Evolutionary conservation across 768 basidiomycete genomes (phyloP).

Genomic region (Gautieria morchelliformis): DNA sequence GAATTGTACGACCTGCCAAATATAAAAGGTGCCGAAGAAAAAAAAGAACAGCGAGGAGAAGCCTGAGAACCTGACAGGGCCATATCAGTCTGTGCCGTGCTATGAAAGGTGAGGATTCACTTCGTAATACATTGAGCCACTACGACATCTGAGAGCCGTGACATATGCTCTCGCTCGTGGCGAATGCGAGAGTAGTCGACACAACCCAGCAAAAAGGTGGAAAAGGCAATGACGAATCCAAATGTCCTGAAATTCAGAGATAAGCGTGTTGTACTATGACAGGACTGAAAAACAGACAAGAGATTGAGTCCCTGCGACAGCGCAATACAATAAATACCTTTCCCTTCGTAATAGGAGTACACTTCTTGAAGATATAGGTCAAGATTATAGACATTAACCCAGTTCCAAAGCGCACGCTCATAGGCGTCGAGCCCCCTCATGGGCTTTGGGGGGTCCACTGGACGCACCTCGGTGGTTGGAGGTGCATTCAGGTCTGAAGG

Average conservation of each 20-base stretch:
- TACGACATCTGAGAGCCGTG: conserved; percentile 69
- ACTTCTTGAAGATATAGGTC: conserved; percentile 94
- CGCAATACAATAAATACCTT: conserved; percentile 93
- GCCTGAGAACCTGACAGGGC: conserved; percentile 59
- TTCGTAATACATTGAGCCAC: conserved; percentile 76
- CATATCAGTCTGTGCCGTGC: background rate
- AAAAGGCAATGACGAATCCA: conserved; percentile 97
- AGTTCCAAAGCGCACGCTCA: conserved; percentile 93
- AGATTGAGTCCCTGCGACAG: conserved; percentile 87
- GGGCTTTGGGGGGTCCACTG: conserved; percentile 18
- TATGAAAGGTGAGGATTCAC: conserved; percentile 34
- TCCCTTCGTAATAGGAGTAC: conserved; percentile 93
- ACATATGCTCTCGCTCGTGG: conserved; percentile 41
- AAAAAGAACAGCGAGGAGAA: conserved; percentile 77
- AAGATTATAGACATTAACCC: conserved; percentile 98
- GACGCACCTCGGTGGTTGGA: conserved; percentile 27
- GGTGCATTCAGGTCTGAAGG: conserved; percentile 44
- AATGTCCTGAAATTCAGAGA: conserved; percentile 57
- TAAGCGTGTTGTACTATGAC: conserved; percentile 13
- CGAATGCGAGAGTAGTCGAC: conserved; percentile 82
- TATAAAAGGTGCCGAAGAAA: conserved; percentile 78
- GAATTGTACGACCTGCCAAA: conserved; percentile 81
- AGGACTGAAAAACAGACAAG: conserved; percentile 52
- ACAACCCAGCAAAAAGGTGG: conserved; percentile 91
- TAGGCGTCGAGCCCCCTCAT: conserved; percentile 72